Evolutionary conservation across 2,329 filamentous ascomycete genomes (phyloP).

Genomic region (Xylaria sp.): DNA sequence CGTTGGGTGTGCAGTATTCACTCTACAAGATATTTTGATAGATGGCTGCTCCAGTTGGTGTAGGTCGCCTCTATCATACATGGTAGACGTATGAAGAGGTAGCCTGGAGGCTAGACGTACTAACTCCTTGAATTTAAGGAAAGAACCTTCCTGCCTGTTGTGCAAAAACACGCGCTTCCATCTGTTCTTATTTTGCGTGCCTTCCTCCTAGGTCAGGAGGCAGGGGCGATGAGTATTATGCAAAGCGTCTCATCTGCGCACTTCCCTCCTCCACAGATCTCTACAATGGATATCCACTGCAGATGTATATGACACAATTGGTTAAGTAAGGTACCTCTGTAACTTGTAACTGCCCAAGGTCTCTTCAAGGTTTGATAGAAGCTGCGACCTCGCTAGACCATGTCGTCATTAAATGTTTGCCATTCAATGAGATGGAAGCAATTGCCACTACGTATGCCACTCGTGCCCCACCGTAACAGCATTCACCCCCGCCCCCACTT

Average conservation of each 20-base stretch:
- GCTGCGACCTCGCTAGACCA: not conserved
- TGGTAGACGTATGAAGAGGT: too few relatives aligned
- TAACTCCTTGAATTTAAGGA: not conserved
- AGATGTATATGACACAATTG: too few relatives aligned
- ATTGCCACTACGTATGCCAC: not conserved
- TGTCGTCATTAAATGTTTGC: conserved; percentile 21
- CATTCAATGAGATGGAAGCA: not conserved
- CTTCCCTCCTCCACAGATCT: too few relatives aligned
- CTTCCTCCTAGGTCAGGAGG: conserved; percentile 1
- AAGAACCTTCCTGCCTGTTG: not conserved
- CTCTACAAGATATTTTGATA: not conserved
- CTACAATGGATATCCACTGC: too few relatives aligned
- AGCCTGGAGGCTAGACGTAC: too few relatives aligned
- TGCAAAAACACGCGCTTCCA: not conserved
- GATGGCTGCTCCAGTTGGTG: too few relatives aligned
- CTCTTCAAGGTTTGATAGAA: not conserved
- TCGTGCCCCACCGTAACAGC: conserved; percentile 19
- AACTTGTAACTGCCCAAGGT: not conserved
- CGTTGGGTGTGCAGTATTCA: not conserved
- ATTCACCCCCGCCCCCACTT: conserved; percentile 16
- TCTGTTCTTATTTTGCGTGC: not conserved
- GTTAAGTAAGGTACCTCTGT: not conserved
- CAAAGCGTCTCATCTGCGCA: too few relatives aligned
- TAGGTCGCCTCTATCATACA: too few relatives aligned
- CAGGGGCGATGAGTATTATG: not conserved